Evolutionary conservation across 1,284 basidiomycete genomes (phyloP), one percentile per base, ranked within the genome.

Genomic region (Marasmius tenuissimus): DNA sequence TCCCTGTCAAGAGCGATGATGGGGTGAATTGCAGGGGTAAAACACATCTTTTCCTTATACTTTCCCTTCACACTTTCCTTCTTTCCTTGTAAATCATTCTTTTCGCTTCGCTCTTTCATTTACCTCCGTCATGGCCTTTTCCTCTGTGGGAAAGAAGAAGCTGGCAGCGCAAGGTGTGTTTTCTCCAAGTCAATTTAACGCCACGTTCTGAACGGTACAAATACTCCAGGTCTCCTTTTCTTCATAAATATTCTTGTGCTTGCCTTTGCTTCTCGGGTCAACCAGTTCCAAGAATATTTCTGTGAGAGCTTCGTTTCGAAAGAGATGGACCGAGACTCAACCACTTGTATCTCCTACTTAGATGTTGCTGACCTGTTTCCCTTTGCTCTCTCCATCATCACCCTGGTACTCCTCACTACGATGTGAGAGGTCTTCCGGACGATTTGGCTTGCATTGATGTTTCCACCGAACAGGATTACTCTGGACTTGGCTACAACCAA

Each of bases 321-420:
- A 3, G 16, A 16, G 11, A 22, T 54, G 27, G 27, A 27, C 27
- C 27, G 4, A 27, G 27, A 27, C 27, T 27, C 27, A 27, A 33
- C 22, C 40, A 53, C 40, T 37, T 16, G 8, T 50, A 12, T 40
- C 10, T 64, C 58, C 58, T 33, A 50, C 5, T 40, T 66, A 86
- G 84, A 78, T 68, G 73, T 82, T 61, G 85, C 85, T 4, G 85
- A 87, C 70, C 69, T 85, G 33, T 85, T 86, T 67, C 85, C 85
- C 18, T 74, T 86, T 57, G 80, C 73, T n/a, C 75, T 87, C 38
- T 85, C 84, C 18, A 81, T 85, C 66, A 69, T 77, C 37, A 85
- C 84, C 4, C 68, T 84, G 35, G 70, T 79, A 40, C 61, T 84
- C 33, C 69, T 85, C 18, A 66, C 76, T 42, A 40, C 75, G 55